phyloP scores from a whole-genome alignment of 2,329 filamentous ascomycete genomes.

The Didymella exigua region DNA sequence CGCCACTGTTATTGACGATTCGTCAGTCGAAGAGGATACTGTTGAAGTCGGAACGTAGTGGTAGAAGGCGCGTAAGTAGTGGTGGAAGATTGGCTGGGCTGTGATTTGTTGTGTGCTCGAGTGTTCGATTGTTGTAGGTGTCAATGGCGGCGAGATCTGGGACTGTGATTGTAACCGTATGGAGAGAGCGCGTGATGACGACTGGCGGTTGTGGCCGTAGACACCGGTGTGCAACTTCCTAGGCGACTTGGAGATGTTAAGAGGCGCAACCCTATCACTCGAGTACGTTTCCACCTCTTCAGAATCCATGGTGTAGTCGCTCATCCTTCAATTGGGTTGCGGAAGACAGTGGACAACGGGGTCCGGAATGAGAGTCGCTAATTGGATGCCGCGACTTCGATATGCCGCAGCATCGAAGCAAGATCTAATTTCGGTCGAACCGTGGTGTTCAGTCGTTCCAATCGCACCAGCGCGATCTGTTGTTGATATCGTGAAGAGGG shows the following conservation, averaged over 20 bases:
- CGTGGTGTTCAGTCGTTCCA: constrained; percentile 5
- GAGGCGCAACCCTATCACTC: constrained; percentile 45
- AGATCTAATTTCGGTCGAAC: constrained; percentile 18
- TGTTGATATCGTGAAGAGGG: constrained; percentile 3
- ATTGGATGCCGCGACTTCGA: constrained; percentile 32
- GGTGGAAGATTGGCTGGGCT: constrained; percentile 77
- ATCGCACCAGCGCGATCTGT: not conserved
- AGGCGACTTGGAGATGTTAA: constrained; percentile 47
- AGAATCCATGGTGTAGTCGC: constrained; percentile 33
- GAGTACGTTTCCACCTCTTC: constrained; percentile 42
- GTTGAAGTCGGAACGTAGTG: constrained; percentile 82
- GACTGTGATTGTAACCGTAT: constrained; percentile 41
- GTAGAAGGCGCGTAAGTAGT: constrained; percentile 93
- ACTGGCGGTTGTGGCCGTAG: constrained; percentile 37
- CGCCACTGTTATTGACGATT: constrained; percentile 72
- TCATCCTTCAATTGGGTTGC: constrained; percentile 29
- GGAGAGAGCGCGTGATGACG: constrained; percentile 42
- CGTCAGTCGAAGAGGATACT: constrained; percentile 76
- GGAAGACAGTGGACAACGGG: constrained; percentile 7
- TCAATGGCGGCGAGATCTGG: constrained; percentile 78
- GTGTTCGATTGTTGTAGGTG: constrained; percentile 71
- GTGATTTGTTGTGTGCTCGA: constrained; percentile 55
- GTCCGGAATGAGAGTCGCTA: constrained; percentile 27
- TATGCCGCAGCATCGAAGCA: constrained; percentile 39
- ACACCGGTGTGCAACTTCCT: constrained; percentile 31